Conservation (phyloP, 2,329 filamentous ascomycete species). For the Alternaria angustiovoidea region DNA sequence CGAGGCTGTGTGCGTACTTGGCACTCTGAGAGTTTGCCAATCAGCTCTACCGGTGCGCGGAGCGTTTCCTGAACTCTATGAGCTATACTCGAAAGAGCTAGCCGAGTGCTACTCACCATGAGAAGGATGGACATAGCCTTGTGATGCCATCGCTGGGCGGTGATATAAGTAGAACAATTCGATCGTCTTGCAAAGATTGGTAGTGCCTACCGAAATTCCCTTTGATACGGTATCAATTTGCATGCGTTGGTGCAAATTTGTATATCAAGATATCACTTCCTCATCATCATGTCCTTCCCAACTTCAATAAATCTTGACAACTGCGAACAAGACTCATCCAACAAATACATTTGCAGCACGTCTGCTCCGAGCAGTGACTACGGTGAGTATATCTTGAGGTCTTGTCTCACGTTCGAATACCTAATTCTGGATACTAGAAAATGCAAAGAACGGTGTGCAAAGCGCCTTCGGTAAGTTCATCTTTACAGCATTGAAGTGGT, state of each 20-base stretch:
- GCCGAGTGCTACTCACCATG: background rate
- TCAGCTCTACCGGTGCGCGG: background rate
- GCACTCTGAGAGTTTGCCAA: constrained; percentile 1
- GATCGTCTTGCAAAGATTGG: background rate
- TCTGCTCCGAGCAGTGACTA: background rate
- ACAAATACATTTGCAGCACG: background rate
- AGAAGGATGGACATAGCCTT: background rate
- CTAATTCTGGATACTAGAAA: background rate
- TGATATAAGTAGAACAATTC: constrained; percentile 2
- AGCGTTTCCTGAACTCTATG: background rate
- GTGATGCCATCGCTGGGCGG: background rate
- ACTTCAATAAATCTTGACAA: background rate
- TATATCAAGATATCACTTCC: background rate
- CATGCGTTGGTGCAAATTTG: background rate
- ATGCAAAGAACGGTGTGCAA: background rate
- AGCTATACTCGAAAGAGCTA: background rate
- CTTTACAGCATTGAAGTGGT: background rate
- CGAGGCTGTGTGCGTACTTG: constrained; percentile 6
- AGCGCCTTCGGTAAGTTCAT: background rate
- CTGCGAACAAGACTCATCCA: background rate
- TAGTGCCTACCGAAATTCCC: background rate
- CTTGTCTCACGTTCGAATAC: background rate
- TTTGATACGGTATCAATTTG: background rate
- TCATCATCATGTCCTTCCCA: constrained; percentile 2
- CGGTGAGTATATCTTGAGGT: background rate